phyloP scores from a whole-genome alignment of 768 basidiomycete genomes.

The Obba rivulosa region DNA sequence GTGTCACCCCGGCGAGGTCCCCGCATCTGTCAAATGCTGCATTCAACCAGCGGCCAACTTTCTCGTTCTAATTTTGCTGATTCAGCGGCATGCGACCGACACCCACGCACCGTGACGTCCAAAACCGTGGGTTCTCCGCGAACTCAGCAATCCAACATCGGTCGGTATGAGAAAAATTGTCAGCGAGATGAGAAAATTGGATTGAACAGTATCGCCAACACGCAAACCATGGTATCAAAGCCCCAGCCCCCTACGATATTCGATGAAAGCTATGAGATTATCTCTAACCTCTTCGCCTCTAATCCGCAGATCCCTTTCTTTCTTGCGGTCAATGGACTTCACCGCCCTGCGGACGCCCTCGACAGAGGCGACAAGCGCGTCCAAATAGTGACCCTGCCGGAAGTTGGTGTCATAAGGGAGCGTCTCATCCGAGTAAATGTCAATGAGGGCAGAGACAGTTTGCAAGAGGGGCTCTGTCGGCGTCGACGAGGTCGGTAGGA shows the following conservation, averaged over 20 bases:
- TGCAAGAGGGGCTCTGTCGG: slow-evolving; percentile 73
- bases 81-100: too few species aligned
- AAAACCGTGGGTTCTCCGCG: neutral
- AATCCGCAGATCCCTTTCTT: slow-evolving; percentile 57
- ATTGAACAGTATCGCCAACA: slow-evolving; percentile 3
- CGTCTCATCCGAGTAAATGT: slow-evolving; percentile 89
- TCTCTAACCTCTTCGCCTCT: slow-evolving; percentile 74
- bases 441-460: slow-evolving; percentile 76
- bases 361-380: slow-evolving; percentile 49
- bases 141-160: too few species aligned
- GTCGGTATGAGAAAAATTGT: neutral
- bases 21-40: too few species aligned
- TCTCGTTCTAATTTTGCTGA: too few species aligned
- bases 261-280: slow-evolving; percentile 70
- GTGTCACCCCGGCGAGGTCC: too few species aligned
- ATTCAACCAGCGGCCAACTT: too few species aligned
- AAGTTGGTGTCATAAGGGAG: slow-evolving; percentile 80
- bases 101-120: neutral
- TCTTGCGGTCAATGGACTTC: slow-evolving; percentile 60
- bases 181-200: slow-evolving; percentile 3
- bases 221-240: slow-evolving; percentile 25
- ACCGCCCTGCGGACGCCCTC: slow-evolving; percentile 60
- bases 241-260: slow-evolving; percentile 59
- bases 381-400: slow-evolving; percentile 53
- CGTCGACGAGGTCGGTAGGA: slow-evolving; percentile 40